phyloP scores from a whole-genome alignment of 345 rosid genomes.

The Populus tremula region DNA sequence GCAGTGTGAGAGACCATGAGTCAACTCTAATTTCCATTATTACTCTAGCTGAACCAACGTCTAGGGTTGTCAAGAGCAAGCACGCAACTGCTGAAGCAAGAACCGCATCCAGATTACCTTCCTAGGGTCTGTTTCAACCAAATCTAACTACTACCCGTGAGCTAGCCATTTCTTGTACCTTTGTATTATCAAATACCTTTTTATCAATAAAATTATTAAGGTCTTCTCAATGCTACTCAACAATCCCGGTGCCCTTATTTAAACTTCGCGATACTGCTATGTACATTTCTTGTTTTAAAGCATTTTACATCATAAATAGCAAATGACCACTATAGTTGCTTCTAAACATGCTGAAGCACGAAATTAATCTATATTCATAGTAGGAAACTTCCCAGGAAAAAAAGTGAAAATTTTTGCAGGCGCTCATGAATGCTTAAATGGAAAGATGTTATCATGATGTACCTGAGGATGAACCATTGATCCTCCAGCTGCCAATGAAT shows the following conservation, averaged over 20 bases:
- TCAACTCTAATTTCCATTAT: not conserved
- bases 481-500: slow-evolving; percentile 98
- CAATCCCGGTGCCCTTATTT: not conserved
- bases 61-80: not conserved
- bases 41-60: not conserved
- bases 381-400: not conserved
- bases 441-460: slow-evolving; percentile 4
- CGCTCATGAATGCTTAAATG: not conserved
- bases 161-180: not conserved
- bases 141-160: not conserved
- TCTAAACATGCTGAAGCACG: not conserved
- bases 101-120: not conserved
- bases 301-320: not conserved
- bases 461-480: slow-evolving; percentile 99
- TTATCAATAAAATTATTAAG: not conserved
- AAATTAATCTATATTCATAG: not conserved
- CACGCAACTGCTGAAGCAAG: not conserved
- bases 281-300: not conserved
- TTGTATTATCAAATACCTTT: not conserved
- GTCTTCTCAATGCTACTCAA: not conserved
- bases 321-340: not conserved
- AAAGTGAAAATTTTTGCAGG: not conserved
- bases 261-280: not conserved
- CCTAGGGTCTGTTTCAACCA: not conserved
- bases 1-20: not conserved